These are phyloP conservation scores for Candida michaelii DNA, from an alignment of 805 yeast genomes.

Conservation along the genomic window DNA sequence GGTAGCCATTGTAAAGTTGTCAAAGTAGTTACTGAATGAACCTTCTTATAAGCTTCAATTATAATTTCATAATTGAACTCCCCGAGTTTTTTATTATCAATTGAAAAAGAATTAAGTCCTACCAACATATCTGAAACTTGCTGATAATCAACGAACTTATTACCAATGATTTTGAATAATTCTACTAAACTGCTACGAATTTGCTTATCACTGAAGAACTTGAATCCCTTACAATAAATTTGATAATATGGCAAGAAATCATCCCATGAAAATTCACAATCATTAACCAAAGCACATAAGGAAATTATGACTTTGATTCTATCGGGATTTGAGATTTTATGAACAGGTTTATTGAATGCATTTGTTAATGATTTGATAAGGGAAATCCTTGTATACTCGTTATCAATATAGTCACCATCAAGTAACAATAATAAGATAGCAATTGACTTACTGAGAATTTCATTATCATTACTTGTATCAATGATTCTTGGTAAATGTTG, in stretches of 20 bases:
- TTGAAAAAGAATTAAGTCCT: constrained; percentile 63
- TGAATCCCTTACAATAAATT: constrained; percentile 57
- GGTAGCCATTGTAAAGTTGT: constrained; percentile 75
- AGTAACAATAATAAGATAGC: constrained; percentile 52
- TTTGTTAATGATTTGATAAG: constrained; percentile 57
- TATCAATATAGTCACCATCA: constrained; percentile 57
- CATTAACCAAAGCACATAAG: constrained; percentile 53
- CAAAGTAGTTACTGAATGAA: constrained; percentile 59
- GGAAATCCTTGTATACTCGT: constrained; percentile 50
- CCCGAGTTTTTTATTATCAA: constrained; percentile 47
- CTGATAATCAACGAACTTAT: constrained; percentile 43
- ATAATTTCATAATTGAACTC: constrained; percentile 81
- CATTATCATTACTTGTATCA: constrained; percentile 39
- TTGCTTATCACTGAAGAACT: constrained; percentile 55
- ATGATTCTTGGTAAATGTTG: constrained; percentile 51
- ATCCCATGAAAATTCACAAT: constrained; percentile 51
- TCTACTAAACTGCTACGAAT: constrained; percentile 61
- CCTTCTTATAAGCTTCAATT: constrained; percentile 59
- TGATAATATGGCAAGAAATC: constrained; percentile 51
- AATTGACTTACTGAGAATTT: constrained; percentile 53
- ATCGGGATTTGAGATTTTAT: constrained; percentile 50
- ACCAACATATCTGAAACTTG: constrained; percentile 51
- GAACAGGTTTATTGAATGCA: constrained; percentile 58
- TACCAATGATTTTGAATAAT: constrained; percentile 61
- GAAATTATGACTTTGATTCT: constrained; percentile 59